Percentiles rank a stretch among this genome's conserved stretches.
Evolutionary conservation across 2,329 filamentous ascomycete genomes (phyloP).

Genomic region (Apiospora saccharicola): DNA sequence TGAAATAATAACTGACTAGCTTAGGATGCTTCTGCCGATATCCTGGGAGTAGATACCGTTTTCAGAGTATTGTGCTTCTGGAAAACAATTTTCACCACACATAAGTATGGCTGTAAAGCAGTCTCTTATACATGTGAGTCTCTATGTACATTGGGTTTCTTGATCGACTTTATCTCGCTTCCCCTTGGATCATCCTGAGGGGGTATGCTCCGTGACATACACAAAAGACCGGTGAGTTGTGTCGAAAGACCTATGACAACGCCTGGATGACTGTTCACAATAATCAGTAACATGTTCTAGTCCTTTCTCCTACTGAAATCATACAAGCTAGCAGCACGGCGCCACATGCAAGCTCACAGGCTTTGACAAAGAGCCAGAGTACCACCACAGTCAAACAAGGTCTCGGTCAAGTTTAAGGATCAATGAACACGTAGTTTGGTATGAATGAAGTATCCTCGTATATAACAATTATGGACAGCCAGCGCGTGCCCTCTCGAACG

Average conservation of each 20-base stretch:
- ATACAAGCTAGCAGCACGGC: not conserved
- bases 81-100: not conserved
- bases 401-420: not conserved
- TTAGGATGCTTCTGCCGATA: not conserved
- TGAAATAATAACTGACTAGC: not conserved
- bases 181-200: not conserved
- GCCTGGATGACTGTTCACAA: not conserved
- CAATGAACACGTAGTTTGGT: not conserved
- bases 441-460: not conserved
- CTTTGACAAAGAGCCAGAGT: not conserved
- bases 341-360: not conserved
- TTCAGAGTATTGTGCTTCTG: not conserved
- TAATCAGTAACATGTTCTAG: not conserved
- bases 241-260: not conserved
- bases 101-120: not conserved
- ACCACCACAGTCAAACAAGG: not conserved
- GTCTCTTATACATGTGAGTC: not conserved
- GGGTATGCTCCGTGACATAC: not conserved
- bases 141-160: no score
- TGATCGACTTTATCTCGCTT: not conserved
- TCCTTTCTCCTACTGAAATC: not conserved
- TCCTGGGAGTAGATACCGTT: not conserved
- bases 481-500: not conserved
- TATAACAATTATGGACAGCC: slow-evolving; percentile 11
- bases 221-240: not conserved